These are phyloP conservation scores for Aquilaria agallochum DNA, from an alignment of 441 rosid genomes.

Conservation along the genomic window DNA sequence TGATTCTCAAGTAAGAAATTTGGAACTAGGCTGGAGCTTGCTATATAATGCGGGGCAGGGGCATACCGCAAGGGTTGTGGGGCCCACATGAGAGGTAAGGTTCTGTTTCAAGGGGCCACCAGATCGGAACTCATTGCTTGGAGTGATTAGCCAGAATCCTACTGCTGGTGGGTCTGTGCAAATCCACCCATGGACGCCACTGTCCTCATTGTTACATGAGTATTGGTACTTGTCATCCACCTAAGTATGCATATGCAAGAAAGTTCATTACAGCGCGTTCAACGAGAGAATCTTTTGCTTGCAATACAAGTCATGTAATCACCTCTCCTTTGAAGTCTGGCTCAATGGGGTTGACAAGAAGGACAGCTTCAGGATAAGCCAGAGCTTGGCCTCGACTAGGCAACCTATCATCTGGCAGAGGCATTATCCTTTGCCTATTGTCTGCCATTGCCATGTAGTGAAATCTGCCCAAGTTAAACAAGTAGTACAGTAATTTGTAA, in stretches of 20 bases:
- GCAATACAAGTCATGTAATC: background rate
- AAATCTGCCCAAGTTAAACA: slow-evolving; percentile 32
- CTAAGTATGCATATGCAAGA: slow-evolving; percentile 11
- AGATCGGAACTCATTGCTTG: slow-evolving; percentile 59
- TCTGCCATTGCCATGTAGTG: slow-evolving; percentile 71
- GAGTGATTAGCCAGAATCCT: slow-evolving; percentile 78
- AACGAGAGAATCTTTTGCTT: background rate
- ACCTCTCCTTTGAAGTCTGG: slow-evolving; percentile 65
- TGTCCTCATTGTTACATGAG: slow-evolving; percentile 62
- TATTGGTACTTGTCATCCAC: slow-evolving; percentile 78
- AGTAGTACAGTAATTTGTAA: background rate
- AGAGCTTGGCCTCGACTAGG: slow-evolving; percentile 52
- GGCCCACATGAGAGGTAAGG: slow-evolving; percentile 74
- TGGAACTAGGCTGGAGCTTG: too few relatives aligned
- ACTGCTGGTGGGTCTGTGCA: slow-evolving; percentile 39
- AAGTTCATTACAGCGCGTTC: background rate
- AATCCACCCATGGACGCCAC: slow-evolving; percentile 65
- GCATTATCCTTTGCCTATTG: slow-evolving; percentile 60
- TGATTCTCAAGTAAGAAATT: too few relatives aligned
- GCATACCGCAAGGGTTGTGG: slow-evolving; percentile 63
- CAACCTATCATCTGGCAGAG: slow-evolving; percentile 57
- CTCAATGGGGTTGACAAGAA: slow-evolving; percentile 55
- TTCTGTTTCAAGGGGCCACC: slow-evolving; percentile 69
- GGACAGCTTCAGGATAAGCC: slow-evolving; percentile 72
- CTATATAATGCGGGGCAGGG: background rate